Evolutionary conservation across 2,329 filamentous ascomycete species (phyloP), one percentile per base, ranked within the genome.

Genomic region (Arthrobotrys pseudoclavata): DNA sequence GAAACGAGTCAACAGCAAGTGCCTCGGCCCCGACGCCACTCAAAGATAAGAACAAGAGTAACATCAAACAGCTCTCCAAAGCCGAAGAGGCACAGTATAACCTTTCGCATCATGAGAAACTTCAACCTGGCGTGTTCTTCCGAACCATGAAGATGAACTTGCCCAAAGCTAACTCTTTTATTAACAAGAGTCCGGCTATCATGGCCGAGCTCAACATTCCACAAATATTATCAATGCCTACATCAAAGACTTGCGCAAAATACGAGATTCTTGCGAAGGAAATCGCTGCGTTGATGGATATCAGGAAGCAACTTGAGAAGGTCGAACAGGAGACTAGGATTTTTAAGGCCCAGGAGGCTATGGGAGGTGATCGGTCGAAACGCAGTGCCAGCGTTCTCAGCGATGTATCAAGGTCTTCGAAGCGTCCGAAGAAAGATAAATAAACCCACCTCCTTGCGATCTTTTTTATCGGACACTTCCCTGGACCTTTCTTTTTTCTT

Each of bases 51-150:
- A 63, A 52, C 42, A 80, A 77, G 62, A 76, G 60, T 57, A 80
- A 75, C 48, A 76, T 68, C 64, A 72, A 69, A 61, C 78, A 74
- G 60, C 60, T 97, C 80, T 89, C 89, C 3, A 87, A 91, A 55
- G 89, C 92, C 80, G 91, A 96, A 84, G 91, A 94, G 84, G 84
- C 88, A 79, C 87, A 91, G 37, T 98, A 95, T 82, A 96, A 95
- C 79, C 91, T 99, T 9, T 89, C 91, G 6, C 90, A 92, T 80
- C 91, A 95, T 82, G 95, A 98, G 69, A 92, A 95, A 29, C 87
- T 97, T 45, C 90, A 91, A 1, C 91, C 91, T 7, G 95, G 96
- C 5, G 92, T 97, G 40, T 91, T 92, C 13, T 98, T 98, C 87
- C 92, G 95, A 12, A 93, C 93, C 29, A 92, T 95, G 81, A 91